Evolutionary conservation across 768 basidiomycete species (phyloP), one percentile per base, ranked within the genome.

Genomic region (Lactarius trivialis): DNA sequence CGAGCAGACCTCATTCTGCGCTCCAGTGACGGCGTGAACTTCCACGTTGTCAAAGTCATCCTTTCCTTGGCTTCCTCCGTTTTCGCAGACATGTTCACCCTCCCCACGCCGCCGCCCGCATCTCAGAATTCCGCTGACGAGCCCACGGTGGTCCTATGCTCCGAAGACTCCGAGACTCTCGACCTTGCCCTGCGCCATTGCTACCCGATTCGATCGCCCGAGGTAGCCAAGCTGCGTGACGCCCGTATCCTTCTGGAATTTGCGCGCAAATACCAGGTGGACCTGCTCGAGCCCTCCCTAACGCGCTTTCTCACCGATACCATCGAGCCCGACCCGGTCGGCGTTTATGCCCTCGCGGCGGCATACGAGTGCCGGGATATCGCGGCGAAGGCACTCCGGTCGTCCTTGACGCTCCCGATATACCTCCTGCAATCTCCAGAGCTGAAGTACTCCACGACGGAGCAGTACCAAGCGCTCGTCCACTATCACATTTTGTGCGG

Each of bases 181-280:
- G 59, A 66, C 19, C 1, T 55, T 9, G 24, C 37, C 15, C 55
- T 66, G 7, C 63, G 65, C 45, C 59, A 60, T n/a, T 51, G 64
- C 41, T 66, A 66, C 26, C 58, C 63, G 0, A n/a, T 64, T 6
- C 37, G 21, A 21, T 12, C 37, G 0, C 59, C 59, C 3, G 14
- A 30, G 1, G 12, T 32, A n/a, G 32, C 37, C 26, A 1, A 11
- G 24, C 51, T 65, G 21, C 15, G 19, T 17, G 56, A 28, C 11
- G 60, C 52, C 24, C 33, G 48, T 30, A 11, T 39, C 45, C 56
- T 67, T 21, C 37, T 56, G 3, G 52, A 65, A 26, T 65, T 61
- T 33, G 34, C 59, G 2, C 55, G 51, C 43, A 65, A 67, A 54
- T 67, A 67, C 43, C 58, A 52, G 17, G 53, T 67, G 19, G 33